Conservation (phyloP, 768 basidiomycete species). For the Tubosaeta sp. region DNA sequence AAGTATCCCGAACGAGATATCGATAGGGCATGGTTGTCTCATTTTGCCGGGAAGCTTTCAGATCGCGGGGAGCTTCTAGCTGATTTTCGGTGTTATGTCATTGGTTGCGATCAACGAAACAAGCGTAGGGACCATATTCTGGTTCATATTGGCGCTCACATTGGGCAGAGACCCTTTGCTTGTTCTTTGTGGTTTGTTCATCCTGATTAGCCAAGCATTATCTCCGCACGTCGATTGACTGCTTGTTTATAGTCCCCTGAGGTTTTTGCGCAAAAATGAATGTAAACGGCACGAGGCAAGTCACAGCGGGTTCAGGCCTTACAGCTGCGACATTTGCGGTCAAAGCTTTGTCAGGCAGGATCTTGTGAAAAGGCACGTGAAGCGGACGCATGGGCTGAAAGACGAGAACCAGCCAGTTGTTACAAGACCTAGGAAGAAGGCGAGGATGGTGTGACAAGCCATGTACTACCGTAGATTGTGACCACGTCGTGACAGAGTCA, state of each 20-base stretch:
- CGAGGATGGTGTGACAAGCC: constrained; percentile 6
- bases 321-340: constrained; percentile 52
- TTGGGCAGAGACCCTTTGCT: constrained; percentile 62
- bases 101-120: constrained; percentile 63
- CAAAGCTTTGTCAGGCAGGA: constrained; percentile 64
- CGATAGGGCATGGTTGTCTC: constrained; percentile 60
- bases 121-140: constrained; percentile 72
- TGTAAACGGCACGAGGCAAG: constrained; percentile 71
- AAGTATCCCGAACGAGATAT: constrained; percentile 56
- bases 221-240: constrained; percentile 10
- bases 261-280: constrained; percentile 72
- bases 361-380: constrained; percentile 61
- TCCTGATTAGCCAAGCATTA: neutral
- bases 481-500: constrained; percentile 9
- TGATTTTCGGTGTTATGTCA: constrained; percentile 65
- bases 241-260: constrained; percentile 41
- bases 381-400: constrained; percentile 47
- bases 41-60: constrained; percentile 65
- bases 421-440: constrained; percentile 24
- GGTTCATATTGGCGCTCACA: constrained; percentile 68
- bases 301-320: constrained; percentile 57
- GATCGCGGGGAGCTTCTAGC: constrained; percentile 50
- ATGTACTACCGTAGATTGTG: constrained; percentile 1
- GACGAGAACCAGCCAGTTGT: constrained; percentile 30
- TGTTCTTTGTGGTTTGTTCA: constrained; percentile 59